Conservation (phyloP, 768 basidiomycete genomes). For the Boletus speciosus region DNA sequence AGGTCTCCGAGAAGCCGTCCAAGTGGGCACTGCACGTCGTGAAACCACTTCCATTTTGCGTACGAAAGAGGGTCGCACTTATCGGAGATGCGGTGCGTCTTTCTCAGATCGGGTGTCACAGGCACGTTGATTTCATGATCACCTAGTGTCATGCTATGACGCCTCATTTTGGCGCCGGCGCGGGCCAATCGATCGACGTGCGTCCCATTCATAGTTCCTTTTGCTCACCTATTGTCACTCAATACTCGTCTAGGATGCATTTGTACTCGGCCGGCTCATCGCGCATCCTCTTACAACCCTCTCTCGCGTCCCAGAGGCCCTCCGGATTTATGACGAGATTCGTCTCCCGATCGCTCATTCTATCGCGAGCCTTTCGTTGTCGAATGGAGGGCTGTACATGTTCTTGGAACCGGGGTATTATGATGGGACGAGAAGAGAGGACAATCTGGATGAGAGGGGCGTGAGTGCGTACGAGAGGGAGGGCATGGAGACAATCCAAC, state of each 20-base stretch:
- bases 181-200: conserved; percentile 23
- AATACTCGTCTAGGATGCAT: no score
- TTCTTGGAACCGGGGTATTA: no score
- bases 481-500: no score
- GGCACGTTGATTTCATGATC: not conserved
- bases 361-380: no score
- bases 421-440: no score
- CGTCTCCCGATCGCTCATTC: conserved; percentile 1
- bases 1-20: conserved; percentile 19
- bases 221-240: not conserved
- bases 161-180: conserved; percentile 21
- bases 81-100: conserved; percentile 47
- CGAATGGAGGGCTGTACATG: no score
- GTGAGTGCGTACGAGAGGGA: no score
- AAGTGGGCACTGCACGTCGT: conserved; percentile 47
- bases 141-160: conserved; percentile 25
- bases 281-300: conserved; percentile 10
- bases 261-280: no score
- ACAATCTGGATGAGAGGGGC: no score
- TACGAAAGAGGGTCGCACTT: conserved; percentile 40
- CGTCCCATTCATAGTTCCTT: not conserved
- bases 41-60: conserved; percentile 38
- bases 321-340: conserved; percentile 4
- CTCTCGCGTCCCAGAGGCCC: not conserved
- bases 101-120: not conserved